Percentiles rank a stretch among this genome's conserved stretches.
Conservation (phyloP, 768 basidiomycete genomes). For the Sporobolomyces phaffii region DNA sequence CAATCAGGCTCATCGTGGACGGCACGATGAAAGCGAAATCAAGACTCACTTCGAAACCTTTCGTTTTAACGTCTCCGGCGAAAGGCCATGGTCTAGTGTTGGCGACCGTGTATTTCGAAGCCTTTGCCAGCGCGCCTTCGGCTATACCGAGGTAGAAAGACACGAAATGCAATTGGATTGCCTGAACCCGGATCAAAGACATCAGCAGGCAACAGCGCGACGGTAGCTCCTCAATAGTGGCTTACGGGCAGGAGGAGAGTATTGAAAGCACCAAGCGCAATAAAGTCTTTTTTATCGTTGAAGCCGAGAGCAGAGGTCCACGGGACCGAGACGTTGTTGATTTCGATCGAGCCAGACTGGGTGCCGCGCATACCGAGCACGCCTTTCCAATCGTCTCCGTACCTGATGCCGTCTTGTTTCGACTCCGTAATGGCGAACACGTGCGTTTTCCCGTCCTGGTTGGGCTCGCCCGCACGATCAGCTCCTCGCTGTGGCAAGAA, state of each 20-base stretch:
- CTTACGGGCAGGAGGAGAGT: conserved; percentile 8
- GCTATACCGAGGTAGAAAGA: conserved; percentile 24
- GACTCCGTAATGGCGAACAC: conserved; percentile 12
- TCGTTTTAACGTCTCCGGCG: not conserved
- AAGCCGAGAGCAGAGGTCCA: conserved; percentile 13
- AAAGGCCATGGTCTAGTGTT: conserved; percentile 15
- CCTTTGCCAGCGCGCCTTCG: conserved; percentile 14
- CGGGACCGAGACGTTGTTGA: conserved; percentile 4
- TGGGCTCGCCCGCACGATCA: too few relatives aligned
- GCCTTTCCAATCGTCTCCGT: conserved; percentile 21
- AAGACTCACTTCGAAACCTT: not conserved
- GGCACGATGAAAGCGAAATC: not conserved
- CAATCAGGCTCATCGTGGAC: not conserved
- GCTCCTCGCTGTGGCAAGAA: not conserved
- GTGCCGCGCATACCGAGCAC: conserved; percentile 12
- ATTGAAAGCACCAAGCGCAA: conserved; percentile 10
- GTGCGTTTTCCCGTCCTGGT: conserved; percentile 2
- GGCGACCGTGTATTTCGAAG: not conserved
- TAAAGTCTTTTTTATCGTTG: conserved; percentile 2
- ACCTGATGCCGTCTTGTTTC: conserved; percentile 9
- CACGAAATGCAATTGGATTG: conserved; percentile 14
- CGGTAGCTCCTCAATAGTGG: too few relatives aligned
- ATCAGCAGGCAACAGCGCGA: too few relatives aligned
- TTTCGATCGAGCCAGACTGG: conserved; percentile 10
- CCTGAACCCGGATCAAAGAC: not conserved